phyloP scores from a whole-genome alignment of 1,139 yeast species.

The Sugiyamaella pinicola region DNA sequence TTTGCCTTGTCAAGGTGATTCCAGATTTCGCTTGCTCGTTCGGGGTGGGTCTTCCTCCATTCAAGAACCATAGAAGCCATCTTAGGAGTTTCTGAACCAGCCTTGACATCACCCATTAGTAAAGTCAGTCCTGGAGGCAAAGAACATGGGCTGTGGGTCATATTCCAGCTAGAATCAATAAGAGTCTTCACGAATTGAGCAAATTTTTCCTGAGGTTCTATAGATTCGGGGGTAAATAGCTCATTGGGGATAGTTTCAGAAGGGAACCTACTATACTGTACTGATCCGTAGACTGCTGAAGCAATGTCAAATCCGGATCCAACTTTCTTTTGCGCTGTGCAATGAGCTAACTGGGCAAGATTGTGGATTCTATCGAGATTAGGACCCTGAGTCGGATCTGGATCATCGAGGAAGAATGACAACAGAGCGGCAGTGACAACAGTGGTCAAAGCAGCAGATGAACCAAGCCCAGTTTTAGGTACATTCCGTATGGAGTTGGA shows the following conservation, averaged over 20 bases:
- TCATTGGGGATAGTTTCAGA: slow-evolving; percentile 27
- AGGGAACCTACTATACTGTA: slow-evolving; percentile 71
- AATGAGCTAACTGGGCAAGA: slow-evolving; percentile 85
- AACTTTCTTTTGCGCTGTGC: slow-evolving; percentile 89
- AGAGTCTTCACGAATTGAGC: slow-evolving; percentile 41
- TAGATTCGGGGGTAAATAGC: slow-evolving; percentile 5
- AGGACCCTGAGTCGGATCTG: slow-evolving; percentile 37
- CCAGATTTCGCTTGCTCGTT: slow-evolving; percentile 57
- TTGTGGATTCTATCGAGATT: slow-evolving; percentile 58
- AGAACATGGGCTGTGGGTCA: slow-evolving; percentile 54
- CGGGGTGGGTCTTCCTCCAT: slow-evolving; percentile 65
- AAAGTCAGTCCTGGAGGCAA: slow-evolving; percentile 70
- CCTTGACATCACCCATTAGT: slow-evolving; percentile 89
- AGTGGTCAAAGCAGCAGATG: slow-evolving; percentile 91
- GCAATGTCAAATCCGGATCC: slow-evolving; percentile 98
- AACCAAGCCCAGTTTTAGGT: slow-evolving; percentile 93
- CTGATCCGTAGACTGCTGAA: slow-evolving; percentile 90
- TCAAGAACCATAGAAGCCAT: slow-evolving; percentile 72
- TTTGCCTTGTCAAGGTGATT: slow-evolving; percentile 60
- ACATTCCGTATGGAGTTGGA: slow-evolving; percentile 62
- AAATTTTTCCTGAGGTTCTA: slow-evolving; percentile 20
- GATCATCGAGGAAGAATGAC: slow-evolving; percentile 47
- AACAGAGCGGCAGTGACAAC: slow-evolving; percentile 73
- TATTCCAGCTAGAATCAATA: slow-evolving; percentile 59
- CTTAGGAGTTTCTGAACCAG: slow-evolving; percentile 93